Percentiles rank a stretch among this genome's conserved stretches.
These are phyloP conservation scores for Telopea speciosissima DNA, from an alignment of 177 flowering plant genomes.

Conservation along the genomic window DNA sequence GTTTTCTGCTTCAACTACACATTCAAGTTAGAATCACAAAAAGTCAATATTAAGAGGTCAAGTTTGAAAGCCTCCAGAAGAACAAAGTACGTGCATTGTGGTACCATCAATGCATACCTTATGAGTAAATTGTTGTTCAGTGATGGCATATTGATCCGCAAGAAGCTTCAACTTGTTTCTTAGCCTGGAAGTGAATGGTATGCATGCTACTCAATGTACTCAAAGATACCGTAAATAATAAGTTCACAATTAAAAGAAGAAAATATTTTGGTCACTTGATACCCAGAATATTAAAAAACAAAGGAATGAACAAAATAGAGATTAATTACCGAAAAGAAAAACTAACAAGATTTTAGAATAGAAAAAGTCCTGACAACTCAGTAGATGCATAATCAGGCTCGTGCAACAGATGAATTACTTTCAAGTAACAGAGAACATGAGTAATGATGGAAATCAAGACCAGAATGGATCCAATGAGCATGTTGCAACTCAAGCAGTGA, in stretches of 20 bases:
- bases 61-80: not conserved
- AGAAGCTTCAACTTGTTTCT: slow-evolving; percentile 75
- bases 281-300: not conserved
- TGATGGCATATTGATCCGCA: slow-evolving; percentile 64
- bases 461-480: not conserved
- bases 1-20: slow-evolving; percentile 81
- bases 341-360: too few relatives aligned
- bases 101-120: slow-evolving; percentile 35
- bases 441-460: not conserved
- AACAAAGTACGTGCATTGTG: not conserved
- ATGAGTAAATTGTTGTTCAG: slow-evolving; percentile 78
- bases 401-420: not conserved
- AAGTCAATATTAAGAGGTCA: not conserved
- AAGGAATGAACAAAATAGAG: not conserved
- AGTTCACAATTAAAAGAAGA: not conserved
- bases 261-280: not conserved
- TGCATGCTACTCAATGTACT: not conserved
- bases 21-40: slow-evolving; percentile 17
- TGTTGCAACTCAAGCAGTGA: not conserved
- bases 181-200: slow-evolving; percentile 42
- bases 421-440: not conserved
- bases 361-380: not conserved
- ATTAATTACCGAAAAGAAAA: not conserved
- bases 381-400: not conserved
- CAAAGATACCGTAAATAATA: not conserved